Evolutionary conservation across 176 grass and related monocot species (phyloP), one percentile per base, ranked within the genome.

Genomic region (Hyparrhenia diplandra): DNA sequence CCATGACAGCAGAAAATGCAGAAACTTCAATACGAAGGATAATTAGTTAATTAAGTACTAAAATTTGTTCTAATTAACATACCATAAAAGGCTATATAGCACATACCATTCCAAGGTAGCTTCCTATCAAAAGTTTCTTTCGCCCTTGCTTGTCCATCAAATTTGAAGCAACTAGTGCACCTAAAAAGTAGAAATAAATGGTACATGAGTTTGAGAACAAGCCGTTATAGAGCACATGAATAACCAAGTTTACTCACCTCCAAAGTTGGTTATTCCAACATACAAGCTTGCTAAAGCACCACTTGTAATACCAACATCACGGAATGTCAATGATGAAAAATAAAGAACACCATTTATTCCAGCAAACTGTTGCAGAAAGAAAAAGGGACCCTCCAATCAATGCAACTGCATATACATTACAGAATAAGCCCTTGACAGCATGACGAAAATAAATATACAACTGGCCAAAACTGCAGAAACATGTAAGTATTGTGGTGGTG

Each of bases 311-410:
- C 96, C 96, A 81, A 95, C 96, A 91, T 95, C 92, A 85, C 84
- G 90, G 74, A 99, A 99, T 88, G 96, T 99, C 54, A 99, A 91
- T 83, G 96, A 99, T 58, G 92, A 99, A 83, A 99, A 99, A 80
- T 99, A 99, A 71, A 99, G 90, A 87, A 99, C 96, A 47, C 96
- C 96, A 93, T 99, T 99, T 89, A 99, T 95, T 91, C 96, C 96
- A 93, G 96, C 88, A 91, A 99, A 95, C 71, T 99, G 96, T 87
- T 99, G 96, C 55, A 99, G 92, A 85, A 99, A 91, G 88, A 99
- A 99, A 99, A 80, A 99, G 88, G 68, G 92, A 78, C 70, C 96
- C 92, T 58, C 96, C 90, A 78, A 99, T 93, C 67, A 99, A 95
- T 64, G 92, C 96, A 95, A 99, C 92, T 99, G 92, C 76, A 92